phyloP scores from a whole-genome alignment of 768 basidiomycete species.

The Hygrocybe punicea region DNA sequence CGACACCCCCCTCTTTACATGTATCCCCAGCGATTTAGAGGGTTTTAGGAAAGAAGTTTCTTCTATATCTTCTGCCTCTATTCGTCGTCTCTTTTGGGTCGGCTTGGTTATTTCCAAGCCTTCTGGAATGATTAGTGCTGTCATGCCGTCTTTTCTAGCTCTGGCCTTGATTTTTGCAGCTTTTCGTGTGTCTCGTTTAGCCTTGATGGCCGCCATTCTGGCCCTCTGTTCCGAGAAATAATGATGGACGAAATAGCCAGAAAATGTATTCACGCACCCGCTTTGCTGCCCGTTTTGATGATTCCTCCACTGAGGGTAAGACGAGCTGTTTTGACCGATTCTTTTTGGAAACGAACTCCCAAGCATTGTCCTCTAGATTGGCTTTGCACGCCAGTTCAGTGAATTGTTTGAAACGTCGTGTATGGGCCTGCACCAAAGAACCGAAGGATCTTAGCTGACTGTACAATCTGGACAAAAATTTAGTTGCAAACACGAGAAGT shows the following conservation, averaged over 20 bases:
- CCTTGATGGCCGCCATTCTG: constrained; percentile 43
- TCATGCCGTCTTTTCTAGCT: constrained; percentile 29
- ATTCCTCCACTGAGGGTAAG: constrained; percentile 11
- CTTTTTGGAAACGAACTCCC: constrained; percentile 24
- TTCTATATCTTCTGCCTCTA: constrained; percentile 7
- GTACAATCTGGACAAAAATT: constrained; percentile 17
- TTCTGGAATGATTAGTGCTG: neutral
- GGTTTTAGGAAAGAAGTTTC: neutral
- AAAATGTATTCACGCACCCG: constrained; percentile 41
- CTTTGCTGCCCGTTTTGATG: constrained; percentile 62
- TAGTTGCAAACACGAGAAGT: constrained; percentile 56
- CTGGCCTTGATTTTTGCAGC: constrained; percentile 39
- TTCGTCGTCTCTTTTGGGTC: constrained; percentile 8
- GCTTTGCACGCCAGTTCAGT: constrained; percentile 37
- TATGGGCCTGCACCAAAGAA: constrained; percentile 51
- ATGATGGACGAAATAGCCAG: neutral
- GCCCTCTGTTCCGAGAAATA: constrained; percentile 38
- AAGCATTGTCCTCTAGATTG: constrained; percentile 47
- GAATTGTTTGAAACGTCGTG: constrained; percentile 56
- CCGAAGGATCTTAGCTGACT: constrained; percentile 10
- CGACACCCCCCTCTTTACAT: neutral
- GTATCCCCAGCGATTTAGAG: neutral
- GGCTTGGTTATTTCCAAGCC: constrained; percentile 14
- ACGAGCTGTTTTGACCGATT: neutral
- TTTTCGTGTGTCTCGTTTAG: constrained; percentile 50